phyloP scores from a whole-genome alignment of 2,329 filamentous ascomycete genomes.

The Claviceps pusilla region DNA sequence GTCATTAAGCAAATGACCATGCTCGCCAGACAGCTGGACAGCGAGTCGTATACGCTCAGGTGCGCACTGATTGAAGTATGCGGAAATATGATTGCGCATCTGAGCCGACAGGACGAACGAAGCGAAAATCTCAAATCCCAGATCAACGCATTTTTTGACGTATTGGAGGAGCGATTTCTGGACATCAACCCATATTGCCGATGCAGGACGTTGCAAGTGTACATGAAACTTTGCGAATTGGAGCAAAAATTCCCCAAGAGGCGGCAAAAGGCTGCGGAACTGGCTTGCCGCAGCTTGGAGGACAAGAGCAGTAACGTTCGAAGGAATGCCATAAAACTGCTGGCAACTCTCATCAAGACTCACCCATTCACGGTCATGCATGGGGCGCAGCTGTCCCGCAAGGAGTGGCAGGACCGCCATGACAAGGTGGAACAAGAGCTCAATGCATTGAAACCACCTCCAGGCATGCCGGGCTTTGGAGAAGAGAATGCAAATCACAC shows the following conservation, averaged over 20 bases:
- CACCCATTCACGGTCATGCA: conserved; percentile 91
- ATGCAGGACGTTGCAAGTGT: conserved; percentile 83
- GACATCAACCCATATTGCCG: conserved; percentile 95
- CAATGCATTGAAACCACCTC: conserved; percentile 65
- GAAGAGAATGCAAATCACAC: conserved; percentile 52
- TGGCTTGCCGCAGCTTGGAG: conserved; percentile 77
- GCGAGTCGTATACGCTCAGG: conserved; percentile 88
- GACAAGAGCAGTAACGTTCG: conserved; percentile 98
- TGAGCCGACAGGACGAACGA: conserved; percentile 81
- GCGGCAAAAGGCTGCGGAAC: conserved; percentile 70
- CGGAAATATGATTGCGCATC: conserved; percentile 81
- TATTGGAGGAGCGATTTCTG: conserved; percentile 87
- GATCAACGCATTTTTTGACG: conserved; percentile 92
- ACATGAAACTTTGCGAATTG: conserved; percentile 80
- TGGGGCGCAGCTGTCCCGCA: conserved; percentile 67
- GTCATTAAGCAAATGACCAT: conserved; percentile 97
- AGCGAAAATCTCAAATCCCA: conserved; percentile 89
- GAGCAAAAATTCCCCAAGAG: conserved; percentile 92
- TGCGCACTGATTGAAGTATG: conserved; percentile 94
- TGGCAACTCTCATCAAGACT: conserved; percentile 77
- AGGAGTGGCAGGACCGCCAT: conserved; percentile 72
- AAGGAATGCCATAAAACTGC: conserved; percentile 83
- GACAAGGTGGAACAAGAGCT: conserved; percentile 74
- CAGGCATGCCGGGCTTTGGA: conserved; percentile 45
- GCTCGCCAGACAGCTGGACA: conserved; percentile 86